Evolutionary conservation across 2,329 filamentous ascomycete genomes (phyloP), one percentile per base, ranked within the genome.

Genomic region (Colletotrichum euphorbiae): DNA sequence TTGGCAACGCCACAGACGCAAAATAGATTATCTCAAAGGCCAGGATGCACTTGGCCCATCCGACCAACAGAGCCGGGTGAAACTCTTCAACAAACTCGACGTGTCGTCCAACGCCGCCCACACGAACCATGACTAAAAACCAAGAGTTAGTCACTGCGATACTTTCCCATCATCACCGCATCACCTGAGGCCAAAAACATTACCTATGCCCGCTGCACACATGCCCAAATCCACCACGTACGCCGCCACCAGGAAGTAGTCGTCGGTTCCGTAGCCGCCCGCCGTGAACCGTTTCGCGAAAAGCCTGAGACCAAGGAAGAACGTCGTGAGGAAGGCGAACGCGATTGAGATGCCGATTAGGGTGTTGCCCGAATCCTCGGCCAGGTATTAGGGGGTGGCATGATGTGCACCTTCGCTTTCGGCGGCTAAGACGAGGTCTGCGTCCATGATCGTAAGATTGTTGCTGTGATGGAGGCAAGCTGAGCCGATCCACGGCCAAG

Each of bases 11-110:
- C 2, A 75, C 71, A 13, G 74, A 73, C 3, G 69, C 64, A 51
- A 77, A 76, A 67, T 77, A 77, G 52, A 73, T 46, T 36, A 75
- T 61, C 62, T 76, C 74, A 31, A 77, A 76, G 17, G 72, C 72
- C 28, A 75, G 66, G 12, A 75, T 59, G 50, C 70, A 69, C 33
- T 74, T 72, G 28, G 71, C 72, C 74, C 74, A 76, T 8, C 68
- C 70, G 4, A 48, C 55, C 11, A 73, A 36, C 12, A 62, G 52
- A 12, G 21, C 45, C n/a, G 70, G 73, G 45, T 72, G 28, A 9
- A 57, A 42, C 42, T 70, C 54, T 28, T 72, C 67, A 31, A 74
- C 48, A 38, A 59, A 70, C 1, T 54, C 63, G 52, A 72, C 65
- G 52, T 75, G 72, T 1, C 69, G 74, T 9, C 74, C 74, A 7